These are phyloP conservation scores for Pythium volutum DNA, from an alignment of 352 stramenopile genomes.

Conservation along the genomic window DNA sequence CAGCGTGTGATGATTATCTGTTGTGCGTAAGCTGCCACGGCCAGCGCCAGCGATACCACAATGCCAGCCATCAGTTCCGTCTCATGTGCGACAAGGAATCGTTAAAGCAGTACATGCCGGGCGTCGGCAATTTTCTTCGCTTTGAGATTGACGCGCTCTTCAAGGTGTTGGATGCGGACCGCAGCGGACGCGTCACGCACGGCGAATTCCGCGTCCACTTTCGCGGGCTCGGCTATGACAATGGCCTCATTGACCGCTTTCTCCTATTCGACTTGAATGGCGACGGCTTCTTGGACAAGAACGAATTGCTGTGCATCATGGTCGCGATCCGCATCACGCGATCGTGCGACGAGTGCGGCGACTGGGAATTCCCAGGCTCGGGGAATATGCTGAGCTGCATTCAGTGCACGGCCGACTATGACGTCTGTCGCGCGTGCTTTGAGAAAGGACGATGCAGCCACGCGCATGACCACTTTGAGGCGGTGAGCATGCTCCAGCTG, in stretches of 20 bases:
- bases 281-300: slow-evolving; percentile 4
- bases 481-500: slow-evolving; percentile 4
- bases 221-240: not conserved
- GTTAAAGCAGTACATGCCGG: slow-evolving; percentile 1
- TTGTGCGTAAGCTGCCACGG: slow-evolving; percentile 1
- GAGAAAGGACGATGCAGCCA: not conserved
- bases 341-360: slow-evolving; percentile 3
- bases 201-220: slow-evolving; percentile 2
- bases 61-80: not conserved
- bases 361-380: slow-evolving; percentile 3
- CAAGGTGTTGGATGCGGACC: not conserved
- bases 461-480: not conserved
- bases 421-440: slow-evolving; percentile 4
- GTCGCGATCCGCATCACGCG: slow-evolving; percentile 3
- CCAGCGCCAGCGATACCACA: not conserved
- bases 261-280: not conserved
- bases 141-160: slow-evolving; percentile 1
- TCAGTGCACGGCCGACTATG: slow-evolving; percentile 3
- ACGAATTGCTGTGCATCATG: not conserved
- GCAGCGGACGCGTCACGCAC: not conserved
- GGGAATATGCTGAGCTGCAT: not conserved
- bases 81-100: not conserved
- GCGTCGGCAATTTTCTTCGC: not conserved
- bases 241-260: slow-evolving; percentile 2
- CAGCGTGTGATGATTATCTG: not conserved